A percentile compares a stretch with the other conserved stretches of the same genome.
phyloP scores from a whole-genome alignment of 495 filamentous ascomycete species.

The Podospora didyma region DNA sequence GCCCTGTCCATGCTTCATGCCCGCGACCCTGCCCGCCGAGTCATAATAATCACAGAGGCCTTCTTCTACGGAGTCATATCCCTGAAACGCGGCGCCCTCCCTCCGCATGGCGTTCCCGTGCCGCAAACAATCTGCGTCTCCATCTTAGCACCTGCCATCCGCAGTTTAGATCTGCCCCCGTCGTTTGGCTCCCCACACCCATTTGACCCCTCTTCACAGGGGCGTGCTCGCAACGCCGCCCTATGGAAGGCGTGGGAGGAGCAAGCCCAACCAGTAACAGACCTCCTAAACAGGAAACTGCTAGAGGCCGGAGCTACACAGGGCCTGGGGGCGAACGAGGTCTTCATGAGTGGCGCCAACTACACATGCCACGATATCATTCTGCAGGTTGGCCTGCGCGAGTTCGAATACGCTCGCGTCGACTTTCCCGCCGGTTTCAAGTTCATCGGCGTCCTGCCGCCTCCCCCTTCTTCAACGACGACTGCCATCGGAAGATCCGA shows the following conservation, averaged over 20 bases:
- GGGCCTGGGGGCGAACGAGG: neutral
- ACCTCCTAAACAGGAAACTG: neutral
- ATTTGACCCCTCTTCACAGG: neutral
- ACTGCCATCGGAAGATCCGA: no score
- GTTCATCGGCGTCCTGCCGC: constrained; percentile 31
- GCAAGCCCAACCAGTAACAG: neutral
- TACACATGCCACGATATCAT: constrained; percentile 28
- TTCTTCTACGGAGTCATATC: constrained; percentile 26
- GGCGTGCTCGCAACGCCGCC: neutral
- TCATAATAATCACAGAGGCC: constrained; percentile 25
- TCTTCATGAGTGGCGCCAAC: constrained; percentile 18
- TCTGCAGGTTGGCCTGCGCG: constrained; percentile 33
- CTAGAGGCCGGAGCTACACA: neutral
- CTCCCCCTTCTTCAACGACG: neutral
- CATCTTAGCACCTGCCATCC: constrained; percentile 25
- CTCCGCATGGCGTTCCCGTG: constrained; percentile 3
- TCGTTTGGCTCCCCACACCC: neutral
- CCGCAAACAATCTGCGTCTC: constrained; percentile 16
- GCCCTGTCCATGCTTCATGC: constrained; percentile 17
- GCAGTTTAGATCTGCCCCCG: constrained; percentile 24
- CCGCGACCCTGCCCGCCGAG: constrained; percentile 13
- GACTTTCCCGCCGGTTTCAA: constrained; percentile 29
- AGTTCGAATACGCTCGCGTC: constrained; percentile 30
- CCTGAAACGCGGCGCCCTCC: constrained; percentile 16
- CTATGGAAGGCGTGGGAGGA: constrained; percentile 6